phyloP scores from a whole-genome alignment of 1,139 yeast species.

The Blastobotrys petasosporus region DNA sequence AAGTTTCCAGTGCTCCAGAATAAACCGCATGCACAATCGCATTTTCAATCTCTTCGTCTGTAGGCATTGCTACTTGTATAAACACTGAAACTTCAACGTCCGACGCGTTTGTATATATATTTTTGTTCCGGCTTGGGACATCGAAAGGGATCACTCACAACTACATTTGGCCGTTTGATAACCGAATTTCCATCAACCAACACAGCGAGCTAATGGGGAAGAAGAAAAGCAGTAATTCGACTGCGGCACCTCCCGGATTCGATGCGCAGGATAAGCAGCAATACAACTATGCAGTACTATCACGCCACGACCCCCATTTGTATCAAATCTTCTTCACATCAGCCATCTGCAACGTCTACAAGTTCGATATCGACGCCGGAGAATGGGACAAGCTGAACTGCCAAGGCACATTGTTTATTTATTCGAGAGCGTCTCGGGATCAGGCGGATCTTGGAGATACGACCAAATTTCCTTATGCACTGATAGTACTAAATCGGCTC shows the following conservation, averaged over 20 bases:
- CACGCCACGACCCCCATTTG: slow-evolving; percentile 75
- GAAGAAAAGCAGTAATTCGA: slow-evolving; percentile 12
- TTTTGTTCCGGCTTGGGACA: background rate
- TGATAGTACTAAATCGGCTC: slow-evolving; percentile 68
- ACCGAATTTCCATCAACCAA: background rate
- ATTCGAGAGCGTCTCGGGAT: slow-evolving; percentile 48
- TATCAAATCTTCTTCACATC: slow-evolving; percentile 69
- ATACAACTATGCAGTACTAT: slow-evolving; percentile 72
- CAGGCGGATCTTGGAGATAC: slow-evolving; percentile 20
- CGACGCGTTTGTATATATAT: background rate
- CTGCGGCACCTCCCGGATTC: slow-evolving; percentile 8
- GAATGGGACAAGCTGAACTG: slow-evolving; percentile 79
- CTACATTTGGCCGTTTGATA: background rate
- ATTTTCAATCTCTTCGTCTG: slow-evolving; percentile 6
- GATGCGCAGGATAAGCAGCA: slow-evolving; percentile 21
- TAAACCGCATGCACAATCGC: slow-evolving; percentile 4
- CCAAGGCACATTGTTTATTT: slow-evolving; percentile 78
- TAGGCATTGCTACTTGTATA: background rate
- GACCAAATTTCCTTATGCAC: slow-evolving; percentile 58
- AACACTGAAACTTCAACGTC: background rate
- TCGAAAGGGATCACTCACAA: background rate
- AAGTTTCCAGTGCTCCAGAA: slow-evolving; percentile 20
- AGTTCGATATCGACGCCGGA: slow-evolving; percentile 53
- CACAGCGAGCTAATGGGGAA: slow-evolving; percentile 15
- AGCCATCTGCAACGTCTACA: slow-evolving; percentile 77